Evolutionary conservation across 345 rosid genomes (phyloP).

Genomic region (Salix purpurea): DNA sequence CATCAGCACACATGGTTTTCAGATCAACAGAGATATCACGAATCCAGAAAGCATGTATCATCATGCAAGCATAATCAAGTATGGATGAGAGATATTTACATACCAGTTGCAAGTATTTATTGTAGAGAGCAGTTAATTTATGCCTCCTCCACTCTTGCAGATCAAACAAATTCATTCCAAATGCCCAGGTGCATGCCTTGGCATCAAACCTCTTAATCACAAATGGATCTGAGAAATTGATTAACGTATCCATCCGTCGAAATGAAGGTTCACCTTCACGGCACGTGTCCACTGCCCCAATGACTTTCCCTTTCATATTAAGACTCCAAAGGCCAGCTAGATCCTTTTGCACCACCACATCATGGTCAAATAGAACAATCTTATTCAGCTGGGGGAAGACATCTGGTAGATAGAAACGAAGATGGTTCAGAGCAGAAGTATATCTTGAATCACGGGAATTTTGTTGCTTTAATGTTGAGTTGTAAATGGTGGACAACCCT

Average conservation of each 20-base stretch:
- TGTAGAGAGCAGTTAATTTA: slow-evolving; percentile 21
- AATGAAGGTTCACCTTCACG: slow-evolving; percentile 35
- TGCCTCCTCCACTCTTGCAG: slow-evolving; percentile 26
- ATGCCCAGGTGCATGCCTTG: slow-evolving; percentile 30
- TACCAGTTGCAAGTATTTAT: slow-evolving; percentile 67
- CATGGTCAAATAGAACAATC: slow-evolving; percentile 28
- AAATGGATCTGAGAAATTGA: slow-evolving; percentile 29
- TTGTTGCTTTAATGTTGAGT: slow-evolving; percentile 45
- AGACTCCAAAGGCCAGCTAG: slow-evolving; percentile 21
- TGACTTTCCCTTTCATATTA: slow-evolving; percentile 26
- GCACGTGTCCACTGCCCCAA: slow-evolving; percentile 32
- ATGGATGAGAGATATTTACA: slow-evolving; percentile 6
- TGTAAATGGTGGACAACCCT: slow-evolving; percentile 7
- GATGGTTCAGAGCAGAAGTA: slow-evolving; percentile 23
- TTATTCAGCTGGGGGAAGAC: slow-evolving; percentile 25
- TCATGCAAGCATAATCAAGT: slow-evolving; percentile 3
- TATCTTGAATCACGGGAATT: slow-evolving; percentile 32
- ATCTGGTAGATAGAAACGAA: slow-evolving; percentile 32
- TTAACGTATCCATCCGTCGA: slow-evolving; percentile 19
- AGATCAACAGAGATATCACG: background rate
- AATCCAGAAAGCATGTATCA: background rate
- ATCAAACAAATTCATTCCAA: slow-evolving; percentile 33
- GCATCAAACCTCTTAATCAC: slow-evolving; percentile 20
- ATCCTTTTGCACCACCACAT: slow-evolving; percentile 26
- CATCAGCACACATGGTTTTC: background rate